Base-by-base conservation (phyloP, 257 asterid species). In the Orobanche coerulescens region DNA sequence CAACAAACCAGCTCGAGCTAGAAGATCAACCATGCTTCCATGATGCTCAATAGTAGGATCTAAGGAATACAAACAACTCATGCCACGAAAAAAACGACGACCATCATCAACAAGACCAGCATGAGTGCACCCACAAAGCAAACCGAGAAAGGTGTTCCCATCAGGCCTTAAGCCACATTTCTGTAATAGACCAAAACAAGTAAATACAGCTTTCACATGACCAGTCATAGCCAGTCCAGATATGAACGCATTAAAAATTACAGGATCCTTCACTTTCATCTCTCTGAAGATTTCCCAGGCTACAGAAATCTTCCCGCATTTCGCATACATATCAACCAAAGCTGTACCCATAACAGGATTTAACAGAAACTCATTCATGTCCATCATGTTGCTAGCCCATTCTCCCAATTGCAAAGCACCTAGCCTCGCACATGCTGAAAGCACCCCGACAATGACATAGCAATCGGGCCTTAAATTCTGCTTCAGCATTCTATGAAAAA, bases 1-100 rank as follows among this genome's bases (percentile, higher is more conserved):
- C 28, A 72, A 58, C 64, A 73, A 62, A 19, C 84, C 79, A 26
- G 71, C 70, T 56, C 77, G 70, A 6, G 76, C 81, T 15, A 75
- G 73, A 53, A 75, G 81, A 72, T 75, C 81, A 37, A 73, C 76
- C 84, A 72, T 72, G 72, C 72, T 69, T 23, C 81, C 84, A 31
- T 75, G 63, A 39, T 79, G 84, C 69, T 79, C 81, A 7, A 72
- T 49, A 1, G 49, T 13, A 5, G 73, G 77, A 13, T 62, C 9
- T 61, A 79, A 5, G 20, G 58, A 66, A 61, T 75, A 75, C 56
- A 66, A 8, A 12, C 12, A n/a, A 51, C 46, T 31, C 75, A 78
- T 78, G 15, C 1, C 4, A 22, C 43, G 30, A 31, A 79, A 75
- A 43, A 23, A 69, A 12, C 39, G 52, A 4, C 75, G 78, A 4